Conservation (phyloP, 306 rosid species). For the Cucurbita maxima region DNA sequence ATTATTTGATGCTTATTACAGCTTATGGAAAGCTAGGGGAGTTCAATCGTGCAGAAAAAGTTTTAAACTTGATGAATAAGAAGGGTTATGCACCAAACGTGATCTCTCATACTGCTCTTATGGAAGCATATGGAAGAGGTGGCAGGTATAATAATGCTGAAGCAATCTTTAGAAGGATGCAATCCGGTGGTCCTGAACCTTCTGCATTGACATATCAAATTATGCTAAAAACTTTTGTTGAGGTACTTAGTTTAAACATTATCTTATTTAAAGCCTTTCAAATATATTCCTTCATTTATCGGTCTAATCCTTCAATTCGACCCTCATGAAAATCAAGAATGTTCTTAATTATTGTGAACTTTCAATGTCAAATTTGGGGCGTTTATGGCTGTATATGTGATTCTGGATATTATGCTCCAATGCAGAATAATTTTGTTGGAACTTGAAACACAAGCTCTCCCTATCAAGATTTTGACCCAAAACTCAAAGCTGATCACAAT, state of each 20-base stretch:
- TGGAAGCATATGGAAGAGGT: slow-evolving; percentile 95
- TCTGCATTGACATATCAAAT: slow-evolving; percentile 82
- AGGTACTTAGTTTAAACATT: slow-evolving; percentile 29
- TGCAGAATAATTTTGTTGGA: not conserved
- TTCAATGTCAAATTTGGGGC: not conserved
- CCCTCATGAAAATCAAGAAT: not conserved
- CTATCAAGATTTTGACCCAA: not conserved
- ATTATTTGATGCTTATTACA: slow-evolving; percentile 76
- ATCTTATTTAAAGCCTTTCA: not conserved
- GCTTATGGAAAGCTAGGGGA: slow-evolving; percentile 88
- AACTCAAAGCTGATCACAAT: not conserved
- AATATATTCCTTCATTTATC: not conserved
- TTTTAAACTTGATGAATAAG: slow-evolving; percentile 53
- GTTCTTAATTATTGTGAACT: not conserved
- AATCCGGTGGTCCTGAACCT: slow-evolving; percentile 76
- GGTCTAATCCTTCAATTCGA: not conserved
- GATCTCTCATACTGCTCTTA: slow-evolving; percentile 78
- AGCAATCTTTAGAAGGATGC: slow-evolving; percentile 90
- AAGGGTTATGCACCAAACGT: slow-evolving; percentile 62
- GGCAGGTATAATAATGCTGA: slow-evolving; percentile 65
- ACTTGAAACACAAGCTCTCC: not conserved
- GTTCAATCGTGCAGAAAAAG: slow-evolving; percentile 62
- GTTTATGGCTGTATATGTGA: not conserved
- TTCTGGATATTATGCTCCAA: not conserved
- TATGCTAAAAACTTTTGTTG: slow-evolving; percentile 63